Base-by-base conservation (phyloP, 2,329 filamentous ascomycete genomes). In the Mollisiaceae sp. region DNA sequence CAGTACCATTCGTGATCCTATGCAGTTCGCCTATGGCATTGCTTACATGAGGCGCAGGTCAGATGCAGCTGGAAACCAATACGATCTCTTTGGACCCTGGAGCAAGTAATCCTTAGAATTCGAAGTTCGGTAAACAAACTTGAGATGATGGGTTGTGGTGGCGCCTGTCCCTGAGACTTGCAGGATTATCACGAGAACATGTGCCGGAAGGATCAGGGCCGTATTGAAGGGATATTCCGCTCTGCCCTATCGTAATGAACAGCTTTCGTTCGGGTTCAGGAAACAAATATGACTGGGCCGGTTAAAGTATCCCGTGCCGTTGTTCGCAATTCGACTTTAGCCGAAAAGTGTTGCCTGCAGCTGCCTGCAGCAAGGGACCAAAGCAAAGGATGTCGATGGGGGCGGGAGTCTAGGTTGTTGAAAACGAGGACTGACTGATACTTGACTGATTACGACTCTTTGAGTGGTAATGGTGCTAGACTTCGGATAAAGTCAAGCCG, bases 131-230 rank as follows among this genome's bases (percentile, higher is more conserved):
- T 57, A 57, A 35, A 12, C 32, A 57, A 38, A 38, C 14, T 36
- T 36, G 18, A 57, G 36, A 57, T 57, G 55, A 38, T 35, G 50
- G 50, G 24, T 18, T 41, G 55, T 57, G 35, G 55, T 57, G 55
- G 18, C 55, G 20, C 39, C 14, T 39, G 14, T 36, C n/a, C 35
- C 32, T 27, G 36, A 57, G 32, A 8, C 18, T 22, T 57, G 55
- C 55, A 57, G 45, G 45, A 45, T 45, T 20, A n/a, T 18, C n/a
- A n/a, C 18, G 43, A n/a, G n/a, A 45, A 45, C 12, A 18, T 8
- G 43, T 45, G 8, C 8, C 43, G 43, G 43, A 45, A 18, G n/a
- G 43, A 20, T 45, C 43, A 18, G 43, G 18, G 18, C n/a, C n/a
- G 18, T n/a, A n/a, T 45, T 20, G 43, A 27, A 55, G 18, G 32